A percentile compares a stretch with the other conserved stretches of the same genome.
Conservation (phyloP, 176 grass and related monocot species). For the Olyra latifolia region DNA sequence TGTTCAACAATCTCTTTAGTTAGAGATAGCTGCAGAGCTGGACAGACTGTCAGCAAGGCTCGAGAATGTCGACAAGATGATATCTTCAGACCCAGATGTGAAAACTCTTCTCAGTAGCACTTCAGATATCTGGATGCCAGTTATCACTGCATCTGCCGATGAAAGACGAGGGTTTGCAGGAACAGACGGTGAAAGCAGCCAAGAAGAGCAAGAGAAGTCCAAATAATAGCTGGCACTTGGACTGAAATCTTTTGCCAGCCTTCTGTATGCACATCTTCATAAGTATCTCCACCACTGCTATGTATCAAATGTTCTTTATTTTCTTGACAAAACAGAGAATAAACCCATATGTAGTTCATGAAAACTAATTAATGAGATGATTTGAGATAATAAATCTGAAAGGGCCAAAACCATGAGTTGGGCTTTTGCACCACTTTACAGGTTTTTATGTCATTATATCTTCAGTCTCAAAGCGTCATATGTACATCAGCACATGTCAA, state of each 20-base stretch:
- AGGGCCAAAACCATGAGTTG: not conserved
- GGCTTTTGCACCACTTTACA: not conserved
- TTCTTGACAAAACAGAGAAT: not conserved
- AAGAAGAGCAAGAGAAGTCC: slow-evolving; percentile 41
- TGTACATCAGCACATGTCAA: not conserved
- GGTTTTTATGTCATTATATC: not conserved
- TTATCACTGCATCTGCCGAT: slow-evolving; percentile 78
- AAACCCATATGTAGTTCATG: not conserved
- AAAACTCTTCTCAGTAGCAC: slow-evolving; percentile 87
- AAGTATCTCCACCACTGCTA: not conserved
- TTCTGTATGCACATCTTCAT: slow-evolving; percentile 8
- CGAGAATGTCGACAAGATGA: slow-evolving; percentile 92
- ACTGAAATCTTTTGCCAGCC: not conserved
- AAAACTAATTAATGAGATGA: not conserved
- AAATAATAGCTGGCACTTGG: slow-evolving; percentile 28
- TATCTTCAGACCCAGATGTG: slow-evolving; percentile 85
- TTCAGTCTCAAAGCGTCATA: not conserved
- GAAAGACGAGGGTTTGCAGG: slow-evolving; percentile 63
- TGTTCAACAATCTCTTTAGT: slow-evolving; percentile 21
- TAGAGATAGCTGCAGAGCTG: slow-evolving; percentile 86
- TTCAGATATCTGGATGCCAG: slow-evolving; percentile 86
- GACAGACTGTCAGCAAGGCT: slow-evolving; percentile 76
- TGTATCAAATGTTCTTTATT: not conserved
- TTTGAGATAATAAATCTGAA: not conserved
- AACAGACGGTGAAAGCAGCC: slow-evolving; percentile 38